phyloP scores from a whole-genome alignment of 495 filamentous ascomycete genomes.

The Cercophora scortea region DNA sequence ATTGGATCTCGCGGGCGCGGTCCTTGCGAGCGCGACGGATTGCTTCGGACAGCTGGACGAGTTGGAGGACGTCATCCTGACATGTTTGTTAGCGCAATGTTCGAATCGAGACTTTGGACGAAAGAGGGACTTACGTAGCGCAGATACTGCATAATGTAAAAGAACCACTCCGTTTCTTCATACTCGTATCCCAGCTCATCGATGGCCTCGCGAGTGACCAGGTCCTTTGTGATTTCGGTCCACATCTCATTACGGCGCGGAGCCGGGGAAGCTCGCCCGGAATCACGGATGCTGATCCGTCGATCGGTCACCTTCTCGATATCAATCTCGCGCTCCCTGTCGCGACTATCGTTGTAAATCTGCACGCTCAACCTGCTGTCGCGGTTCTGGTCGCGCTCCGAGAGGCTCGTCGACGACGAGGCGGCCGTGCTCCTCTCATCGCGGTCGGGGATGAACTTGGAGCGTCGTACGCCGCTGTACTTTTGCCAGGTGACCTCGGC shows the following conservation, averaged over 20 bases:
- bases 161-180: slow-evolving; percentile 84
- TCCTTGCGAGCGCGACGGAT: slow-evolving; percentile 71
- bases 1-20: slow-evolving; percentile 74
- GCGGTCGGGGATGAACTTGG: slow-evolving; percentile 54
- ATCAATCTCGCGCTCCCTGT: slow-evolving; percentile 36
- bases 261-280: slow-evolving; percentile 16
- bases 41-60: slow-evolving; percentile 73
- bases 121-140: slow-evolving; percentile 58
- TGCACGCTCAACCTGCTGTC: slow-evolving; percentile 32
- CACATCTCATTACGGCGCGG: slow-evolving; percentile 64
- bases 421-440: slow-evolving; percentile 21
- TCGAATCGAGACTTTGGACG: background rate
- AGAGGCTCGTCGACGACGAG: slow-evolving; percentile 21
- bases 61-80: slow-evolving; percentile 79
- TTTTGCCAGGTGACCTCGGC: slow-evolving; percentile 68
- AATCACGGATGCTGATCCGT: slow-evolving; percentile 27
- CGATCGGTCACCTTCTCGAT: slow-evolving; percentile 39
- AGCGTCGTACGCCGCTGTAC: slow-evolving; percentile 66
- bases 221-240: slow-evolving; percentile 95
- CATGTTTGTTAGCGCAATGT: slow-evolving; percentile 16
- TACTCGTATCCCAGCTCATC: slow-evolving; percentile 78
- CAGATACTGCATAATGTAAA: slow-evolving; percentile 89
- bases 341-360: slow-evolving; percentile 27
- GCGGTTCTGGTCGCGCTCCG: slow-evolving; percentile 25
- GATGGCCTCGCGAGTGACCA: slow-evolving; percentile 84